A percentile compares a stretch with the other conserved stretches of the same genome.
phyloP scores from a whole-genome alignment of 257 asterid genomes.

The Misopates orontium region DNA sequence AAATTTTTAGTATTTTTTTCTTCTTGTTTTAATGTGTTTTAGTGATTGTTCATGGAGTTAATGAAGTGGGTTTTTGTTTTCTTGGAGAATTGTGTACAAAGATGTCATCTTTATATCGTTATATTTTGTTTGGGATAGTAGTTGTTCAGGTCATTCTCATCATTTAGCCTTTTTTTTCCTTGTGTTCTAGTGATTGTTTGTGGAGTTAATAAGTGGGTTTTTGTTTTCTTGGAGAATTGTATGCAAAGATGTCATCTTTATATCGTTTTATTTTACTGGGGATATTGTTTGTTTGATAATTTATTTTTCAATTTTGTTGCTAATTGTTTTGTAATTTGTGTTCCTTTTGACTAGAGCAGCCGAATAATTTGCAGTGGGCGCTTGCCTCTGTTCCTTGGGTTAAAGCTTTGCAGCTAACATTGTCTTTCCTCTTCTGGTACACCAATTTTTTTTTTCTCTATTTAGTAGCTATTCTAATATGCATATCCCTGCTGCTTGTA shows the following conservation, averaged over 20 bases:
- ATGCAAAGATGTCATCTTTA: not conserved
- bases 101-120: too few species aligned
- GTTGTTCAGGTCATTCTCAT: too few species aligned
- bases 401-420: slow-evolving; percentile 69
- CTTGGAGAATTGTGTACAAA: too few species aligned
- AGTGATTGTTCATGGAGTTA: too few species aligned
- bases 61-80: too few species aligned
- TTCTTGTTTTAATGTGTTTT: not conserved
- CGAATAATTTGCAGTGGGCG: slow-evolving; percentile 81
- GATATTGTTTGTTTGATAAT: not conserved
- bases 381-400: slow-evolving; percentile 79
- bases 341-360: slow-evolving; percentile 49
- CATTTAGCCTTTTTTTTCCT: not conserved
- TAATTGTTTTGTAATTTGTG: slow-evolving; percentile 23
- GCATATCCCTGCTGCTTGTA: not conserved
- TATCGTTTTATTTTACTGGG: not conserved
- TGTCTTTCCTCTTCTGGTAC: slow-evolving; percentile 88
- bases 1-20: not conserved
- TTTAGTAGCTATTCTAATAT: not conserved
- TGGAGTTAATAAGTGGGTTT: slow-evolving; percentile 5
- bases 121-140: too few species aligned
- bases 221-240: not conserved
- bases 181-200: not conserved
- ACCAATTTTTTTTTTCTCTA: not conserved
- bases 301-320: not conserved